A percentile compares a stretch with the other conserved stretches of the same genome.
phyloP scores from a whole-genome alignment of 2,329 filamentous ascomycete genomes.

The Ophiocordyceps camponoti-rufipedis region DNA sequence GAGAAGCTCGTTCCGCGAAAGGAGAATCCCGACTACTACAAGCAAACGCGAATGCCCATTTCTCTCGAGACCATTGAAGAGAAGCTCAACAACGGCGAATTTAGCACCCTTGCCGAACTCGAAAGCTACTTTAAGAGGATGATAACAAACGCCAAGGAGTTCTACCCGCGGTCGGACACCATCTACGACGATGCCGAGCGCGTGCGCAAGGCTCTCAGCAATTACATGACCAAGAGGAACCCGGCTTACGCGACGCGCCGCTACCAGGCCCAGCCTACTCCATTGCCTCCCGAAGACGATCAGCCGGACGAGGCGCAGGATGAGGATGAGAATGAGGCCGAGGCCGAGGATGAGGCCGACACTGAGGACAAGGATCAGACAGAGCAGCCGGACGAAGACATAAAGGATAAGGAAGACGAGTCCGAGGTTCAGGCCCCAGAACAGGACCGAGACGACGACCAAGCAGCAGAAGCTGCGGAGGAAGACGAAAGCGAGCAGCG shows the following conservation, averaged over 20 bases:
- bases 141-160: constrained; percentile 74
- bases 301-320: constrained; percentile 13
- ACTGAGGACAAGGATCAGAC: constrained; percentile 2
- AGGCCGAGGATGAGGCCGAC: constrained; percentile 8
- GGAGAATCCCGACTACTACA: constrained; percentile 58
- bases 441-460: constrained; percentile 4
- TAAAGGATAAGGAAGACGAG: neutral
- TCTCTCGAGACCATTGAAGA: constrained; percentile 60
- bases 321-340: constrained; percentile 11
- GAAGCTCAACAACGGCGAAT: constrained; percentile 51
- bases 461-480: constrained; percentile 13
- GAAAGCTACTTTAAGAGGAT: constrained; percentile 80
- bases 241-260: constrained; percentile 54
- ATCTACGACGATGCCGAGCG: constrained; percentile 74
- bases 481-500: constrained; percentile 10
- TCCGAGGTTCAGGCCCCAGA: neutral
- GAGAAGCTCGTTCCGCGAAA: constrained; percentile 49
- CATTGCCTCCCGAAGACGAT: constrained; percentile 33
- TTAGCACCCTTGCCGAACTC: constrained; percentile 51
- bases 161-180: constrained; percentile 53
- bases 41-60: constrained; percentile 58
- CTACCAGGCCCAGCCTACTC: constrained; percentile 57
- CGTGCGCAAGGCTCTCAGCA: constrained; percentile 69
- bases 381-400: too few relatives aligned
- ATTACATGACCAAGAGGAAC: constrained; percentile 75